A percentile compares a stretch with the other conserved stretches of the same genome.
Conservation (phyloP, 2,329 filamentous ascomycete species). For the Pseudogymnoascus sp. region DNA sequence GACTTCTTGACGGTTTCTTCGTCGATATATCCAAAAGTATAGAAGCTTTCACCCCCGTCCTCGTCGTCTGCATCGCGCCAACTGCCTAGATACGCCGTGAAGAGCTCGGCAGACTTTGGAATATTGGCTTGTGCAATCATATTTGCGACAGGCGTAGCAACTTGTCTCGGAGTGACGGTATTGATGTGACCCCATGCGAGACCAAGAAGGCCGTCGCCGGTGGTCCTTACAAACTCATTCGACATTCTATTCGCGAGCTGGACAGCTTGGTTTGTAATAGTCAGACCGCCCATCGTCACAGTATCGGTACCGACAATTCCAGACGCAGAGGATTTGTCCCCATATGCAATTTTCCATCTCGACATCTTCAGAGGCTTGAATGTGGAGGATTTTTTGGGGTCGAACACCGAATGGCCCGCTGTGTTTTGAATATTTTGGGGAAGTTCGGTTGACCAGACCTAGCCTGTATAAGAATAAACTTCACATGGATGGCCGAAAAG, state of each 20-base stretch:
- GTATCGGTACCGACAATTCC: slow-evolving; percentile 58
- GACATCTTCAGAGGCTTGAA: slow-evolving; percentile 42
- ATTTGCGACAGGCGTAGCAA: slow-evolving; percentile 59
- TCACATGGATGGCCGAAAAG: not conserved
- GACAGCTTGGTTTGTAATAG: slow-evolving; percentile 53
- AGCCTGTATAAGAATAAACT: not conserved
- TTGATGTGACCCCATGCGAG: slow-evolving; percentile 59
- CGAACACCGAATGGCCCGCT: slow-evolving; percentile 46
- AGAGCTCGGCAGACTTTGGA: slow-evolving; percentile 41
- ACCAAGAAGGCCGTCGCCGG: slow-evolving; percentile 58
- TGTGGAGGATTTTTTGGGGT: slow-evolving; percentile 53
- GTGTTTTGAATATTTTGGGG: slow-evolving; percentile 28
- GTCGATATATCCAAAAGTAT: slow-evolving; percentile 68
- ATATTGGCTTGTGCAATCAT: slow-evolving; percentile 55
- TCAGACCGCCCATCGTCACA: slow-evolving; percentile 53
- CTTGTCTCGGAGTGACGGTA: slow-evolving; percentile 47
- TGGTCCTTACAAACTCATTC: slow-evolving; percentile 45
- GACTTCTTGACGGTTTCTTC: slow-evolving; percentile 48
- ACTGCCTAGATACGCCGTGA: slow-evolving; percentile 50
- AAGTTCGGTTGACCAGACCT: slow-evolving; percentile 50
- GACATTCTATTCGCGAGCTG: slow-evolving; percentile 57
- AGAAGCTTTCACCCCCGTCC: slow-evolving; percentile 47
- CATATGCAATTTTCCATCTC: slow-evolving; percentile 60
- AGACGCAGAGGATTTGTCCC: slow-evolving; percentile 59
- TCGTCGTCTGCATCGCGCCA: slow-evolving; percentile 42